Evolutionary conservation across 305 asterid species (phyloP).

Genomic region (Rubia occidens): DNA sequence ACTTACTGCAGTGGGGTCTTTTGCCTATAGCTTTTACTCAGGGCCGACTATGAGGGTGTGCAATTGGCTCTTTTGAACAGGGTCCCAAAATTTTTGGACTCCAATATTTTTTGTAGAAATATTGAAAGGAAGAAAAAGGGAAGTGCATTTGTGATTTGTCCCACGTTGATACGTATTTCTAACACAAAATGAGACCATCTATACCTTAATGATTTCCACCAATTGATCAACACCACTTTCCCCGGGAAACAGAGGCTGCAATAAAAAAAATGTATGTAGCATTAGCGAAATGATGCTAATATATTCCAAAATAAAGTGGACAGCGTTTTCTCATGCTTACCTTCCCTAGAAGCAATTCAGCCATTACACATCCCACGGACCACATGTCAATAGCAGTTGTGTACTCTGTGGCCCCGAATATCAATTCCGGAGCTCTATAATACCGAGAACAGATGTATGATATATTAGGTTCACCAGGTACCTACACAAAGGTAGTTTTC

Average conservation of each 20-base stretch:
- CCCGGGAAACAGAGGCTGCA: slow-evolving; percentile 95
- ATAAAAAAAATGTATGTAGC: background rate
- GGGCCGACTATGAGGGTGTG: too few species aligned
- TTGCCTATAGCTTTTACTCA: too few species aligned
- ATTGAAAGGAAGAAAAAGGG: too few species aligned
- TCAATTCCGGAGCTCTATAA: slow-evolving; percentile 92
- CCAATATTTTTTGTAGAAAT: too few species aligned
- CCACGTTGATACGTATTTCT: background rate
- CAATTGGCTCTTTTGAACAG: too few species aligned
- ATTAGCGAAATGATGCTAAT: background rate
- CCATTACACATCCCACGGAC: slow-evolving; percentile 97
- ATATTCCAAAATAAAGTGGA: background rate
- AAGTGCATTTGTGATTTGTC: too few species aligned
- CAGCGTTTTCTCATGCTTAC: slow-evolving; percentile 23
- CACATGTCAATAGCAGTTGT: slow-evolving; percentile 92
- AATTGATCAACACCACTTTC: slow-evolving; percentile 93
- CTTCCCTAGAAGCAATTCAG: slow-evolving; percentile 85
- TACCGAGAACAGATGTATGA: slow-evolving; percentile 94
- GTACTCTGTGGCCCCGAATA: slow-evolving; percentile 90
- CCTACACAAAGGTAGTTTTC: slow-evolving; percentile 32
- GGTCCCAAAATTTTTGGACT: too few species aligned
- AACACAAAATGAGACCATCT: background rate
- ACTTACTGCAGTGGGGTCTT: too few species aligned
- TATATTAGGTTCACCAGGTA: slow-evolving; percentile 88
- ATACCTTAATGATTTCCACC: slow-evolving; percentile 90